Evolutionary conservation across 345 rosid species (phyloP).

Genomic region (Salix exigua): DNA sequence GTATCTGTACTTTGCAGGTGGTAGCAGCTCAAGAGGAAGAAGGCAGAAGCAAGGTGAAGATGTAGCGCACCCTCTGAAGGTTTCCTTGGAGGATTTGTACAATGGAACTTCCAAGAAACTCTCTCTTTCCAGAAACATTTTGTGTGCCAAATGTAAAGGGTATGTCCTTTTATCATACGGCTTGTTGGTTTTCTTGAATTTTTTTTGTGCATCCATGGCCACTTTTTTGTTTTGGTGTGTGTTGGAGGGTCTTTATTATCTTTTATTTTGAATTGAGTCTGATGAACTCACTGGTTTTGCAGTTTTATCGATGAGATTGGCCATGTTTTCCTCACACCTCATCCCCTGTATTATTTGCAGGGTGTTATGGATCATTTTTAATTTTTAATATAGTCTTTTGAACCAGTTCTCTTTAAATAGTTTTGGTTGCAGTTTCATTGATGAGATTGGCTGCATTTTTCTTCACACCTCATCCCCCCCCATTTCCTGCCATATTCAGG

Average conservation of each 20-base stretch:
- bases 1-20: constrained; percentile 29
- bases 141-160: constrained; percentile 65
- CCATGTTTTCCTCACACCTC: too few relatives aligned
- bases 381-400: too few relatives aligned
- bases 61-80: constrained; percentile 46
- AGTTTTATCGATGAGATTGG: too few relatives aligned
- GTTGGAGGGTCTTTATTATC: not conserved
- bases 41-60: constrained; percentile 63
- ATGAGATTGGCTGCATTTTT: too few relatives aligned
- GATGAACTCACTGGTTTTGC: too few relatives aligned
- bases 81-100: constrained; percentile 58
- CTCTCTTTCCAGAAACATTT: constrained; percentile 45
- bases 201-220: not conserved
- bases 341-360: too few relatives aligned
- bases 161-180: constrained; percentile 3
- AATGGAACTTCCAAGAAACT: constrained; percentile 58
- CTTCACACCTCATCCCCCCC: too few relatives aligned
- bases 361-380: too few relatives aligned
- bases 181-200: not conserved
- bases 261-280: not conserved
- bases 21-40: constrained; percentile 49
- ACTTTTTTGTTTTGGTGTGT: not conserved
- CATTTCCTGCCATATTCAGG: constrained; percentile 24
- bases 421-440: too few relatives aligned
- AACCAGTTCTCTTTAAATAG: too few relatives aligned